Base-by-base conservation (phyloP, 2,329 filamentous ascomycete species). In the Colletotrichum costaricense region DNA sequence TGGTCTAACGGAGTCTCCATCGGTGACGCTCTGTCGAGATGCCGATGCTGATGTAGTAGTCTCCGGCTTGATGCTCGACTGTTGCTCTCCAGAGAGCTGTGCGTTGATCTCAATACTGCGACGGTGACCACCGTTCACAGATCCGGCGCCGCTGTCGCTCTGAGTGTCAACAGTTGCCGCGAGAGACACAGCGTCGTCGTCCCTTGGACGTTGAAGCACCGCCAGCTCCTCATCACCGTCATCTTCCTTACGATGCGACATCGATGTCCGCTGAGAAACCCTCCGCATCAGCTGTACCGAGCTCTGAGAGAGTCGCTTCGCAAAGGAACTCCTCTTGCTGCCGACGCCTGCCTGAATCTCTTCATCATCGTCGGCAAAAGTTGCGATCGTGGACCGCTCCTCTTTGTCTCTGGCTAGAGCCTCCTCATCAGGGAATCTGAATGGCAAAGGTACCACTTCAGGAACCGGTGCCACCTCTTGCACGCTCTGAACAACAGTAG, bases 381-480 rank as follows among this genome's bases (percentile, higher is more conserved):
- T 93, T 3, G 92, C 94, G 24, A 94, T 86, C 2, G 93, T 94
- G 2, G 92, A 94, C 33, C 87, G 83, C 72, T 89, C 87, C 24
- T 88, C 87, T 19, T 86, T 86, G 6, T 88, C 84, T 78, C 14
- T 74, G 52, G 28, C 57, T 42, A 38, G 60, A 7, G 83, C 79
- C 5, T 86, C 82, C 2, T 85, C 82, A 24, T 81, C 80, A 0
- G 91, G 90, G 1, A 93, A 84, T 11, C 80, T 87, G 80, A 94
- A 94, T 0, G 93, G 93, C 1, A 94, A 83, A 19, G 93, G 91
- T 1, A 93, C 83, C 46, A 94, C 84, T 8, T 87, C 82, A 4
- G 89, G 89, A n/a, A 81, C 80, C 33, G 88, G 83, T 16, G 84
- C 83, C 4, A 79, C 55, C 22, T 58, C 56, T 16, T 16, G 30